Base-by-base conservation (phyloP, 1,284 basidiomycete genomes). In the Trichosporon ovoides region DNA sequence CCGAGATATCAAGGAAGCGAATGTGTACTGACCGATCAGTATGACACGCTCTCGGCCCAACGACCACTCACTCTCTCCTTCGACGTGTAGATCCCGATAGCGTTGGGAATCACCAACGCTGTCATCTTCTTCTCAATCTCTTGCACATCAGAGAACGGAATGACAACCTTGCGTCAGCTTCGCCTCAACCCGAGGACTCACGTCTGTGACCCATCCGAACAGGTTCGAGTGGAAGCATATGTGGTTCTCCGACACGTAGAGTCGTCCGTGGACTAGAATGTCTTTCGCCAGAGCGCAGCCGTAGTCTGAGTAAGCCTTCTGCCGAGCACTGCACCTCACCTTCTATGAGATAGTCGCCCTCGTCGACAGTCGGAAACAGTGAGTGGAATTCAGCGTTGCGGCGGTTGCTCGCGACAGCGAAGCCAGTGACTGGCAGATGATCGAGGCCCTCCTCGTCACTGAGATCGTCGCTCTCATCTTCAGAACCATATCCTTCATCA, bases 171-270 rank as follows among this genome's bases (percentile, higher is more conserved):
- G 28, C 46, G 51, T 57, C 24, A 63, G 55, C 54, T 5, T 16
- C 18, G 28, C 31, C 46, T 3, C 19, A 48, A 24, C 16, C 28
- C 49, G 31, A 20, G 3, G 22, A 81, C 89, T 76, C 72, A 93
- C 91, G 71, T 96, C 88, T 18, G 94, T 98, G 58, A 97, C 88
- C 95, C 95, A 98, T 48, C 95, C 95, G 77, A 98, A 96, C 55
- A 99, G 97, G 74, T 97, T 98, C 20, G 96, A 94, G 71, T 98
- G 90, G 81, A 98, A 98, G 79, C 91, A 97, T 16, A 98, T 83
- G 73, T 98, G 94, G 76, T 98, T 95, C 78, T 98, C 96, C 1
- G 94, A 98, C 22, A 98, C 91, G 77, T 98, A 98, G 53, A 98
- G 75, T 3, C 95, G 83, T 3, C 95, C 95, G 80, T 98, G 95